phyloP scores from a whole-genome alignment of 148 eudicot genomes.

The Nepenthes mirabilis region DNA sequence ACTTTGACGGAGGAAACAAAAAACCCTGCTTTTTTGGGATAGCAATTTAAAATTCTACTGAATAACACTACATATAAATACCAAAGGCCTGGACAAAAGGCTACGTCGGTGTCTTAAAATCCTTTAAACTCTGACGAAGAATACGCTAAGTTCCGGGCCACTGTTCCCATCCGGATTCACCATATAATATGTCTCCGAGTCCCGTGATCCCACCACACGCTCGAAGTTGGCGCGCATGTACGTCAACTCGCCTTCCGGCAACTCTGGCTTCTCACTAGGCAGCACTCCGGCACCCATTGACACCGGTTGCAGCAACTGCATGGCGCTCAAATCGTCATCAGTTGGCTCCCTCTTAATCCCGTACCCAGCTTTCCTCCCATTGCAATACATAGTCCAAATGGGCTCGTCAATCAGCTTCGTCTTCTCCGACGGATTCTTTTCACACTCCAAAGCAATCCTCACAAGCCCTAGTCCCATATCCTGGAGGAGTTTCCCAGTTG shows the following conservation, averaged over 20 bases:
- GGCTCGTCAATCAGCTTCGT: conserved; percentile 69
- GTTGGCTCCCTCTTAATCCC: conserved; percentile 73
- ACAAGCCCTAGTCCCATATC: conserved; percentile 83
- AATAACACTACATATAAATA: no score
- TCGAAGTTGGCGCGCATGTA: conserved; percentile 78
- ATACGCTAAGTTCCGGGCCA: conserved; percentile 84
- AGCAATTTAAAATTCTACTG: no score
- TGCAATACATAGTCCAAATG: conserved; percentile 79
- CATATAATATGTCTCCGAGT: conserved; percentile 87
- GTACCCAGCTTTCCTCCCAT: conserved; percentile 62
- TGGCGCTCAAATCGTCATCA: conserved; percentile 58
- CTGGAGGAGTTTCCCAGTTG: conserved; percentile 64
- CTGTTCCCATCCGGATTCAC: conserved; percentile 68
- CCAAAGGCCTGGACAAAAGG: no score
- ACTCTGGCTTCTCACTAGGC: conserved; percentile 28
- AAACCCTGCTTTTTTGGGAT: no score
- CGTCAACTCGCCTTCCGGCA: conserved; percentile 60
- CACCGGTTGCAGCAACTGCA: conserved; percentile 57
- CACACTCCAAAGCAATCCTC: conserved; percentile 72
- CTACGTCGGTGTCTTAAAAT: no score
- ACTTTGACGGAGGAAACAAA: no score
- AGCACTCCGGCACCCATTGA: conserved; percentile 92
- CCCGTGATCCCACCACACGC: conserved; percentile 61
- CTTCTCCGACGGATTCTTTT: conserved; percentile 37
- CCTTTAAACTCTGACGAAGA: conserved; percentile 53